phyloP scores from a whole-genome alignment of 2,329 filamentous ascomycete genomes.

The Colletotrichum brevisporum region DNA sequence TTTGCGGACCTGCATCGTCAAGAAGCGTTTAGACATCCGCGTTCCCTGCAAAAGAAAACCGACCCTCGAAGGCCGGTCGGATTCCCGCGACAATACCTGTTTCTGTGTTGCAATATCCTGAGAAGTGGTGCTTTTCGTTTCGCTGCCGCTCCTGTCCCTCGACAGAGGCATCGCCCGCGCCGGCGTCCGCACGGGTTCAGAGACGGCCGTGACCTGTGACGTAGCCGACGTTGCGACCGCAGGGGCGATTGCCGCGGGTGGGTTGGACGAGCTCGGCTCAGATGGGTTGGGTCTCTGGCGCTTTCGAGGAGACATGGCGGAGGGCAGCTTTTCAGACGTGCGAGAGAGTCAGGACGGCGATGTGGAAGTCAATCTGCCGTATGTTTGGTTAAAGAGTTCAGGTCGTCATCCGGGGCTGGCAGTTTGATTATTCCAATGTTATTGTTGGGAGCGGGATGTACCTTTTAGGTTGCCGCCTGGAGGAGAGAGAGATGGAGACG shows the following conservation, averaged over 20 bases:
- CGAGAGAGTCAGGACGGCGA: constrained; percentile 20
- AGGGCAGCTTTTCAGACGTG: constrained; percentile 22
- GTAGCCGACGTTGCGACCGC: constrained; percentile 40
- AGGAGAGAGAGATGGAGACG: constrained; percentile 14
- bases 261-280: constrained; percentile 42
- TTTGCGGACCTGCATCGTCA: constrained; percentile 61
- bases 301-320: constrained; percentile 58
- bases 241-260: constrained; percentile 39
- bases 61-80: neutral
- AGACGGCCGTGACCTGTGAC: constrained; percentile 42
- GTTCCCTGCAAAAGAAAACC: neutral
- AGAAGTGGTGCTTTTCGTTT: constrained; percentile 23
- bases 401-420: constrained; percentile 26
- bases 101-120: constrained; percentile 28
- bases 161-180: constrained; percentile 31
- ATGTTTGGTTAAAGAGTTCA: constrained; percentile 31
- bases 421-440: neutral
- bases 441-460: constrained; percentile 10
- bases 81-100: constrained; percentile 29
- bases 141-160: constrained; percentile 38
- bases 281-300: constrained; percentile 54
- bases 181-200: constrained; percentile 34
- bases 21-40: constrained; percentile 9
- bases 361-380: constrained; percentile 34
- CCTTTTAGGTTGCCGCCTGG: too few relatives aligned